Evolutionary conservation across 2,329 filamentous ascomycete genomes (phyloP), one percentile per base, ranked within the genome.

Genomic region (Chaetomium olivaceum): DNA sequence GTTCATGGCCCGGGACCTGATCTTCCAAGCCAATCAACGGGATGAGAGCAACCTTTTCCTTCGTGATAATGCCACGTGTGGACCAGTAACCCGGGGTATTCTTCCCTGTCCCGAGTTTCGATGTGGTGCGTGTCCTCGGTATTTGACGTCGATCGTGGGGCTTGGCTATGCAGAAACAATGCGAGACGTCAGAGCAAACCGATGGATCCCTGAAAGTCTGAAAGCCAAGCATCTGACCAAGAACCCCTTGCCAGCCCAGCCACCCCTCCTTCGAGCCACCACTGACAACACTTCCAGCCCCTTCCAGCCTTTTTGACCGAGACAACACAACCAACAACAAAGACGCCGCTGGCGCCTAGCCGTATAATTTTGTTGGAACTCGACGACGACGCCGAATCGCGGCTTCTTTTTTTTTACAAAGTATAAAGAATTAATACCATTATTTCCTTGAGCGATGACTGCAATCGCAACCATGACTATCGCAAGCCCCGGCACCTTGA

Each of bases 391-490:
- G n/a, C 27, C 27, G 54, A 19, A 21, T 27, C 54, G n/a, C 39
- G 27, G 25, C 46, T 23, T 23, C 6, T 29, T 6, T 29, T 6
- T 29, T 46, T 5, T 46, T 46, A 46, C 14, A 11, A 23, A 21
- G 5, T 0, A 54, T 8, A 36, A 33, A 39, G 6, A 27, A 57
- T 21, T 21, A 23, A 16, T 43, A 43, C 54, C 8, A 19, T 12
- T 57, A n/a, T 57, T 12, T 23, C 14, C 6, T 5, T 25, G 27
- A 27, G 16, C 43, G 52, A 58, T 55, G 52, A 54, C 21, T 23
- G 68, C 70, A n/a, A 68, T 67, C 16, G 65, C 66, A 36, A 58
- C 71, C 21, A 68, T 69, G 68, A 55, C 70, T 23, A 65, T 58
- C 58, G 61, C 65, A 36, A 61, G 57, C 62, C 14, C 69, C 57